Percentiles rank a stretch among this genome's conserved stretches.
Conservation (phyloP, 495 filamentous ascomycete species). For the Antarctomyces pellizariae region DNA sequence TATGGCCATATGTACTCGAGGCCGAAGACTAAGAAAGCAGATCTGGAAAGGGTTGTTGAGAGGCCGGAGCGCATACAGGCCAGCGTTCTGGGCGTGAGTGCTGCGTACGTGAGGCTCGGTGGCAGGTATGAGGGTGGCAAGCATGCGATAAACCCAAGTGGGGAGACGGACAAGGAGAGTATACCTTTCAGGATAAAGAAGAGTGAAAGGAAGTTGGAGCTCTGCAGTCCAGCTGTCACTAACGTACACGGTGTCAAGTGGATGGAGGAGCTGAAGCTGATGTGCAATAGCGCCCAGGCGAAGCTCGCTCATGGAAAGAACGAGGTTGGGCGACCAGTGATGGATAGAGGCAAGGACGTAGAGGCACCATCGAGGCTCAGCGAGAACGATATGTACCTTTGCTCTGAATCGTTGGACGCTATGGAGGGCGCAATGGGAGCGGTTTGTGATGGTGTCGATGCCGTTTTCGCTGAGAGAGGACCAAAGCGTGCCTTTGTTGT, state of each 20-base stretch:
- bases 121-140: conserved; percentile 51
- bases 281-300: conserved; percentile 58
- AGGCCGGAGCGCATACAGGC: conserved; percentile 81
- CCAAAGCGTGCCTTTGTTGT: conserved; percentile 56
- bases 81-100: conserved; percentile 51
- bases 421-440: conserved; percentile 76
- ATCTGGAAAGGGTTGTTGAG: conserved; percentile 61
- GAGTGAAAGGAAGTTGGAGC: conserved; percentile 35
- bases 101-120: conserved; percentile 76
- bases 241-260: conserved; percentile 67
- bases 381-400: conserved; percentile 74
- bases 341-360: conserved; percentile 21
- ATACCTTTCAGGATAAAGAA: conserved; percentile 69
- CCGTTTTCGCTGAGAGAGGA: conserved; percentile 38
- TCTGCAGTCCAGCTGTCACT: conserved; percentile 46
- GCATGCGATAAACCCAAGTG: conserved; percentile 31
- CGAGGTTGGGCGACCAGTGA: conserved; percentile 42
- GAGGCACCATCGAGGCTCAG: conserved; percentile 34
- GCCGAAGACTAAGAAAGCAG: conserved; percentile 41
- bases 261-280: conserved; percentile 74
- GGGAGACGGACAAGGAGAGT: conserved; percentile 23
- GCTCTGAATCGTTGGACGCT: conserved; percentile 60
- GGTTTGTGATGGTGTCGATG: conserved; percentile 77
- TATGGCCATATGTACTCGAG: conserved; percentile 81
- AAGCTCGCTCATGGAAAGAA: conserved; percentile 50